Base-by-base conservation (phyloP, 2,329 filamentous ascomycete genomes). In the Nothophoma quercina region DNA sequence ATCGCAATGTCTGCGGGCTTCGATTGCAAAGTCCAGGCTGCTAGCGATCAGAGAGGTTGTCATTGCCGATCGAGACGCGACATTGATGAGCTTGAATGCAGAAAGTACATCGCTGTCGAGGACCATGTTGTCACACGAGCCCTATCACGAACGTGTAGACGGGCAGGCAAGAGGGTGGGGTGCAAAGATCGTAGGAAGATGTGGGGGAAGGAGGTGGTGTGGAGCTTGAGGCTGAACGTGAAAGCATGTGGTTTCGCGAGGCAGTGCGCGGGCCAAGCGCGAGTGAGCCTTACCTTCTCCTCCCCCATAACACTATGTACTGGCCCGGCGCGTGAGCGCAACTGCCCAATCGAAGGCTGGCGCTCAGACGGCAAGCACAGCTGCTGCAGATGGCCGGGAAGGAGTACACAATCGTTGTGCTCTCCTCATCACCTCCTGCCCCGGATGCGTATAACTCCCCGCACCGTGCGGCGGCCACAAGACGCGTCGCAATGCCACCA, bases 371-470 rank as follows among this genome's bases (percentile, higher is more conserved):
- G 46, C 47, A 53, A 39, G 25, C 50, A 30, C 53, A 41, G n/a
- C 35, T 49, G 43, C 44, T 56, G 56, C 59, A 54, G 23, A 67
- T 69, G 66, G 62, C 62, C 58, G 62, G 60, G 53, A 56, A 51
- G 32, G 50, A 59, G 36, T 67, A 60, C 51, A 57, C 68, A 19
- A 60, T 69, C 12, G 64, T 69, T 10, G 55, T 69, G 4, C 53
- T 75, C 7, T 70, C 65, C 18, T 73, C 70, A 12, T 70, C 69
- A n/a, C 71, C 72, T 16, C 67, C 69, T 29, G 54, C 54, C 33
- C 53, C 56, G 56, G 56, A 56, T 23, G 47, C 36, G 22, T 46
- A 25, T 33, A 29, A 40, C 32, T 62, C 67, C 30, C 63, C 64
- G 41, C 58, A 48, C 38, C 51, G 49, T 48, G 57, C 56, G 34